Evolutionary conservation across 2,329 filamentous ascomycete species (phyloP), one percentile per base, ranked within the genome.

Genomic region (Ceratocystis papillata): DNA sequence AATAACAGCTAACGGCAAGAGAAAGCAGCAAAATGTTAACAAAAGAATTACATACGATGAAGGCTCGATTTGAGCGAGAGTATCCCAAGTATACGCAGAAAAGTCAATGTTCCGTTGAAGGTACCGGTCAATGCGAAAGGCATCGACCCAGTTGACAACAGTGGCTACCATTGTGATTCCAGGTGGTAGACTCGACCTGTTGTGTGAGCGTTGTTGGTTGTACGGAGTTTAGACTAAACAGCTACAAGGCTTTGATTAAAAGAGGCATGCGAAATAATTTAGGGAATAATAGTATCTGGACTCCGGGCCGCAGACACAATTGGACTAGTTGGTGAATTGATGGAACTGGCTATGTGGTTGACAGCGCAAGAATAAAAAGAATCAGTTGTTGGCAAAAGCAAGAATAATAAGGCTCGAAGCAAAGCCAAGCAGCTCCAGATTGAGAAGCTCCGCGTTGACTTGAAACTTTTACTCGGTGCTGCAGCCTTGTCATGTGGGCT

Each of bases 1-100:
- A 67, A 83, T 75, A 68, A 82, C 74, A 66, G 83, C 75, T 66
- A 84, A 73, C 41, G 82, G 82, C 61, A 83, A 70, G 68, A 81
- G 69, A 71, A 84, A 84, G 69, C 79, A 79, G 65, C 77, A 64
- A 62, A 81, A 69, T 7, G 80, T 82, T 65, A 76, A 68, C 64
- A 75, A 63, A 60, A 81, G 72, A 57, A 81, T 73, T 62, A 78
- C 71, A 64, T 77, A 71, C 63, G 75, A 72, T 48, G 72, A 67
- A 44, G 69, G 67, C 65, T 76, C 73, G 65, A 76, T 67, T 62
- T 69, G 68, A 20, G 67, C 69, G 25, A 72, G 67, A 61, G 69
- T 68, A 12, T 71, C 70, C 8, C 57, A 37, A n/a, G 59, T 65
- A 37, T 63, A 63, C 37, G 41, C 50, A 22, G 66, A 65, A 10